Evolutionary conservation across 768 basidiomycete species (phyloP).

Genomic region (Tylopilus rubrobrunneus): DNA sequence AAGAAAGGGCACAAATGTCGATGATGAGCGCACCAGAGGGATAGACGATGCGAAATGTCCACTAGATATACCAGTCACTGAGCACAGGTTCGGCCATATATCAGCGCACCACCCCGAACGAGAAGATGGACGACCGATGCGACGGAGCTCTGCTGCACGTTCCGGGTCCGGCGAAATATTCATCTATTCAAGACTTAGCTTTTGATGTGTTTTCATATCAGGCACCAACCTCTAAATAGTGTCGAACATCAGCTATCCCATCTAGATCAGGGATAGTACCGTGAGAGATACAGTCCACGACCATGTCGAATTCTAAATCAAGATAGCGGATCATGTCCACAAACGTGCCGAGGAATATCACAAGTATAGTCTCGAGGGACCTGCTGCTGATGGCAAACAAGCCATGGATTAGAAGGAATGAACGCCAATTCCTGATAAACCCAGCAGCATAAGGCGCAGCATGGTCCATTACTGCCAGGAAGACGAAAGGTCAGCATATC

Average conservation of each 20-base stretch:
- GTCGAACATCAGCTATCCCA: not conserved
- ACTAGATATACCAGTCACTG: too few species aligned
- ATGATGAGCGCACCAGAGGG: too few species aligned
- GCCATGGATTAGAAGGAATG: constrained; percentile 10
- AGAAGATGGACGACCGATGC: too few species aligned
- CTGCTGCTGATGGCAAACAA: constrained; percentile 1
- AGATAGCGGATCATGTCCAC: constrained; percentile 10
- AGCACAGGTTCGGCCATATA: not conserved
- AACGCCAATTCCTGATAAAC: constrained; percentile 8
- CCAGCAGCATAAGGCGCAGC: not conserved
- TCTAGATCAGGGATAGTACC: constrained; percentile 8
- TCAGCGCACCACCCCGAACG: too few species aligned
- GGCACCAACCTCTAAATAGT: not conserved
- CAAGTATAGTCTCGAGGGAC: not conserved
- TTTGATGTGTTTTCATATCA: not conserved
- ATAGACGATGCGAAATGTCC: too few species aligned
- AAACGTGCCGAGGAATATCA: constrained; percentile 10
- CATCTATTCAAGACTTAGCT: not conserved
- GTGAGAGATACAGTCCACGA: constrained; percentile 12
- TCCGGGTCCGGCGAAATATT: too few species aligned
- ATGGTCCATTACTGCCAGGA: not conserved
- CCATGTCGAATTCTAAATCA: constrained; percentile 7
- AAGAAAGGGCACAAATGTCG: too few species aligned
- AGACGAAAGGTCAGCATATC: too few species aligned
- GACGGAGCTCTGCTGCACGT: too few species aligned